Base-by-base conservation (phyloP, 306 rosid genomes). In the Datisca glomerata region DNA sequence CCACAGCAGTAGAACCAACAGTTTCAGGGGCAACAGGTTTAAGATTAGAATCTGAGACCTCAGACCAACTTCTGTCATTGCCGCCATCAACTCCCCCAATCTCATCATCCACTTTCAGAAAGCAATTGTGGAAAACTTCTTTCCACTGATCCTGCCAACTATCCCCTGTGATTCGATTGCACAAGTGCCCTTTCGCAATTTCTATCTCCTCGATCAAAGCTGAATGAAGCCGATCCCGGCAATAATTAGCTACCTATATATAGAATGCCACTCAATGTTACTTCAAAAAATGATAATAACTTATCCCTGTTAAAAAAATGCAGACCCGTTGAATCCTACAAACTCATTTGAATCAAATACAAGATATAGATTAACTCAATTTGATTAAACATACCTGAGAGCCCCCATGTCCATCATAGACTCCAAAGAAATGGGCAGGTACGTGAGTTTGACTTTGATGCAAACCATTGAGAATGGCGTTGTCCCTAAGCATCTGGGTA, bases 171-270 rank as follows among this genome's bases (percentile, higher is more conserved):
- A 20, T 55, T 55, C 55, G 67, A 56, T 45, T 51, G 18, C 27
- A 48, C 18, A 27, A 45, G 50, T 50, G 55, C 18, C 40, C 60
- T 29, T 62, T 55, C 12, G 32, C 35, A 13, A 44, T 21, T 47
- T 40, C 68, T 19, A 74, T 54, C 63, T 70, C 78, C 43, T 74
- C 71, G 13, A 62, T 61, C 66, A 74, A 49, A 41, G 82, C 78
- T 53, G 51, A 51, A 49, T 74, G 82, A 33, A 74, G 21, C 6
- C 71, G 82, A 25, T 74, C 66, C 21, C 60, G 43, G 51, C 82
- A 31, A 14, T 31, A 31, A 14, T 31, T 31, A 8, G 36, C 36
- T 8, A 31, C 36, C 36, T 31, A 14, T 8, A 31, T 31, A 2
- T 8, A 31, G 36, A 3, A 4, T 31, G n/a, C n/a, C n/a, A 31